Base-by-base conservation (phyloP, 1,139 yeast genomes). In the Lipomyces yarrowii region DNA sequence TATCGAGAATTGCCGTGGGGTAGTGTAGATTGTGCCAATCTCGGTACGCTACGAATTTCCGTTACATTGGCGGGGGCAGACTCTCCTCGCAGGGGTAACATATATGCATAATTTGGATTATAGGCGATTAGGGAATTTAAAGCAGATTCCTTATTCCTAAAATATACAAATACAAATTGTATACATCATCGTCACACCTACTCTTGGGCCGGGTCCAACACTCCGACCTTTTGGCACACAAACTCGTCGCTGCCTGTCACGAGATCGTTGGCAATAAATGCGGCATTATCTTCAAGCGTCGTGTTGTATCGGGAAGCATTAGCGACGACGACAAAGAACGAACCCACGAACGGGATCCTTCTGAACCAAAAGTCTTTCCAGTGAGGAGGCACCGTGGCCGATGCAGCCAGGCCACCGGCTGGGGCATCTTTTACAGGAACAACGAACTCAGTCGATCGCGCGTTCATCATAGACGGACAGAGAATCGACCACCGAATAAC, bases 401-500 rank as follows among this genome's bases (percentile, higher is more conserved):
- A 51, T 32, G 23, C 13, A 51, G 23, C 15, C 55, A 51, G 11
- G 5, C 11, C 23, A n/a, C 6, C 15, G 3, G 55, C 11, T 1
- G 53, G 53, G 11, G 30, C 18, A 26, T 26, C 30, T 51, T 51
- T 18, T 32, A 51, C 30, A 11, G 55, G 55, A 15, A 51, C 30
- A 3, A 8, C 55, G n/a, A 51, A 23, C n/a, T 8, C n/a, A 51
- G 55, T 21, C n/a, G 55, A 51, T 21, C 55, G 21, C 15, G 55
- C 32, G 5, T 5, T 23, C 55, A 51, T 51, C 32, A 8, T 1
- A 21, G 32, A 21, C 32, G 55, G 55, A 21, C 55, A 51, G 32
- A 51, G 55, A 32, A 51, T 51, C 18, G 55, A 51, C 55, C 55
- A 51, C 13, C 55, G 55, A 51, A 51, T 51, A 13, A 23, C 30